A percentile compares a stretch with the other conserved stretches of the same genome.
Conservation (phyloP, 1,284 basidiomycete species). For the Tetrapyrgos nigripes region DNA sequence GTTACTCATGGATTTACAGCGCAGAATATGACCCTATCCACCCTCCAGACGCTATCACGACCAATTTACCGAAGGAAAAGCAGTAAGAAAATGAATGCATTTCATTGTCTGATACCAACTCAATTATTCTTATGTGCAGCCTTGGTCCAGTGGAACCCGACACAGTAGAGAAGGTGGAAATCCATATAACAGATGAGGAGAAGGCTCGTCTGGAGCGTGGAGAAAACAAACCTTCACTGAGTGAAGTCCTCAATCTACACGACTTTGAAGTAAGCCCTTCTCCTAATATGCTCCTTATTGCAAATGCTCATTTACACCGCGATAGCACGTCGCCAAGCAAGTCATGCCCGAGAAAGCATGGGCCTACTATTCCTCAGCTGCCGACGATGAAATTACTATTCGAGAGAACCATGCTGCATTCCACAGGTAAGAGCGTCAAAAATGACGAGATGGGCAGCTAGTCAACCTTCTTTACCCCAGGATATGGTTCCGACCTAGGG, state of each 20-base stretch:
- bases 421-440: conserved; percentile 61
- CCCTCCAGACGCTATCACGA: conserved; percentile 87
- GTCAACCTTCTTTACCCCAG: conserved; percentile 41
- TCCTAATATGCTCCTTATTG: background rate
- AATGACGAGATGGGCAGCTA: conserved; percentile 9
- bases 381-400: conserved; percentile 89
- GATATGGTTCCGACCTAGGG: conserved; percentile 93
- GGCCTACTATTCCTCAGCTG: conserved; percentile 92
- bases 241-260: conserved; percentile 85
- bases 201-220: conserved; percentile 60
- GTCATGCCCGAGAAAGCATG: conserved; percentile 85
- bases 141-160: conserved; percentile 73
- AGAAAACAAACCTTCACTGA: conserved; percentile 70
- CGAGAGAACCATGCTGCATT: conserved; percentile 91
- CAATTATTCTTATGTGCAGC: conserved; percentile 38
- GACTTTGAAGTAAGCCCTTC: conserved; percentile 84
- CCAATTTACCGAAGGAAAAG: conserved; percentile 80
- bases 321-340: conserved; percentile 74
- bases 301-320: background rate
- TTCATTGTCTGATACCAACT: background rate
- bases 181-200: conserved; percentile 65
- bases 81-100: too few relatives aligned
- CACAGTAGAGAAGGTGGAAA: conserved; percentile 63
- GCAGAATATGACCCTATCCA: conserved; percentile 89
- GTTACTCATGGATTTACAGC: conserved; percentile 32